phyloP scores from a whole-genome alignment of 2,329 filamentous ascomycete species.

The Drechslerella dactyloides region DNA sequence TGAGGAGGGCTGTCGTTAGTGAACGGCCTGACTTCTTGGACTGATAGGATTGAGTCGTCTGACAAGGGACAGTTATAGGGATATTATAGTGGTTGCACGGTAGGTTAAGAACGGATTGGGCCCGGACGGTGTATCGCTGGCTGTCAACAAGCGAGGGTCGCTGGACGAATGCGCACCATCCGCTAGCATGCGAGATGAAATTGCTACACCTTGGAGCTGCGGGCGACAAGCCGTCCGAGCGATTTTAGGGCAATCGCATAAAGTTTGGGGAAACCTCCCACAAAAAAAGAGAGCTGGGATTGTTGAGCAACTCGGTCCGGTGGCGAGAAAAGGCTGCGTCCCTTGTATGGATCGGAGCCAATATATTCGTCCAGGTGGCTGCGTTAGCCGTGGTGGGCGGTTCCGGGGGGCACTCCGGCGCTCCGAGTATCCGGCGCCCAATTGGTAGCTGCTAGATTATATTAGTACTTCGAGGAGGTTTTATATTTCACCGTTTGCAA shows the following conservation, averaged over 20 bases:
- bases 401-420: conserved; percentile 30
- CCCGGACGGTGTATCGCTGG: conserved; percentile 46
- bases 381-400: conserved; percentile 26
- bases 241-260: conserved; percentile 48
- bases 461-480: neutral
- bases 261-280: conserved; percentile 45
- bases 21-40: conserved; percentile 21
- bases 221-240: conserved; percentile 49
- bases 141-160: conserved; percentile 51
- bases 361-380: conserved; percentile 48
- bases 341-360: conserved; percentile 49
- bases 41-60: conserved; percentile 48
- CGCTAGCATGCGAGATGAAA: conserved; percentile 39
- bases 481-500: conserved; percentile 5
- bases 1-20: conserved; percentile 36
- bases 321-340: conserved; percentile 41
- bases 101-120: conserved; percentile 46
- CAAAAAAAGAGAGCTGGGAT: conserved; percentile 35
- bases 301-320: conserved; percentile 24
- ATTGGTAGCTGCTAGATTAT: conserved; percentile 12
- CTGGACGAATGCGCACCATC: conserved; percentile 38
- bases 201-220: conserved; percentile 47
- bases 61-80: conserved; percentile 50
- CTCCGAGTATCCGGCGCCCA: conserved; percentile 15
- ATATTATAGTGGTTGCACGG: conserved; percentile 44